Base-by-base conservation (phyloP, 495 filamentous ascomycete species). In the Podospora appendiculata region DNA sequence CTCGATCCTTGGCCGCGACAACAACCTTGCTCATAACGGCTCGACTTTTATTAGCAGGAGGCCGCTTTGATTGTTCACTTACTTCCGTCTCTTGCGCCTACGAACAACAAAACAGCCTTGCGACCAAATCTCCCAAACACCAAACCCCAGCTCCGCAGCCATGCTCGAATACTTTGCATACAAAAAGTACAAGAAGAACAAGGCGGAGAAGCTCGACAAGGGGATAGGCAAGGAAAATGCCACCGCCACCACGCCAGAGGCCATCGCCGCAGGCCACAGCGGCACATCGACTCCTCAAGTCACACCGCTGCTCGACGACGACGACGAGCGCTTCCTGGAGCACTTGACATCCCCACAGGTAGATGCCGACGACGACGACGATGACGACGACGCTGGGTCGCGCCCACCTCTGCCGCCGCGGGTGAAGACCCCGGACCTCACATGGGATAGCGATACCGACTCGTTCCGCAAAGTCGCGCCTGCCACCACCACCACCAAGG, bases 101-200 rank as follows among this genome's bases (percentile, higher is more conserved):
- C 2, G 2, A 5, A 25, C 25, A 25, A 25, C 2, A 2, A 5
- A 25, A 25, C 25, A 5, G 25, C 25, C 25, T 25, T 25, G 25
- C 25, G 25, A 25, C 25, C 25, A 25, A 25, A 25, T 5, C 25
- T 25, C 25, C 25, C 25, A 25, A 5, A 25, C 25, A 2, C 36
- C 13, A 38, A 5, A 25, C 25, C 25, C 36, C 13, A 38, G 10
- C 36, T 41, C 39, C 47, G 44, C 19, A 57, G 63, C 47, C 39
- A 74, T 74, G 71, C 50, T 74, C n/a, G 68, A 75, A 58, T 70
- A 69, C 62, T 64, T 73, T 53, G 51, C 61, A 3, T 63, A 61
- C 58, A 69, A 71, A 57, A 68, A 72, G 41, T 57, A 55, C 51
- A 69, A 77, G 66, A 76, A 77, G 63, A 64, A 71, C 55, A 65